Conservation (phyloP, 2,329 filamentous ascomycete species). For the Fusarium chuoi region DNA sequence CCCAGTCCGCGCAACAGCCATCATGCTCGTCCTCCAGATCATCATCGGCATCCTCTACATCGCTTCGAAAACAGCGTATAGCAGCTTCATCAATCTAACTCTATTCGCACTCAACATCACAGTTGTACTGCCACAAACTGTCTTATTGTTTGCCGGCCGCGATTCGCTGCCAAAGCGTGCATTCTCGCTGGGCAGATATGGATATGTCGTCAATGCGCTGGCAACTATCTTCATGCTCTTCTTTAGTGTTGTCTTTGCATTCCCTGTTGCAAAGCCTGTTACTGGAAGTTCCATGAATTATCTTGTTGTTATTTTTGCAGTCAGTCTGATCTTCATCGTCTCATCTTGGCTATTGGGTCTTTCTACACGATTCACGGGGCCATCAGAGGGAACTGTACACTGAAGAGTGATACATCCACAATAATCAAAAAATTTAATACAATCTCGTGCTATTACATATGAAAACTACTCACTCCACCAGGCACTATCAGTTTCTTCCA, state of each 20-base stretch:
- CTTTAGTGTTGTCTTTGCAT: background rate
- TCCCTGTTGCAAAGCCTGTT: background rate
- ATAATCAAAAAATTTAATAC: rapidly evolving
- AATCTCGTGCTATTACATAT: background rate
- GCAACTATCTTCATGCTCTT: background rate
- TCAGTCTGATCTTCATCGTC: background rate
- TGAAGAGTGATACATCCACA: background rate
- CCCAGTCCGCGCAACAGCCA: background rate
- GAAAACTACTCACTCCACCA: background rate
- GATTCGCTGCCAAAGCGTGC: background rate
- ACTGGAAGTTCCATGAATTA: background rate
- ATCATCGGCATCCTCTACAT: background rate
- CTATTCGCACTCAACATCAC: background rate
- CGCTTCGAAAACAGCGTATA: background rate
- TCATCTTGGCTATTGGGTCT: background rate
- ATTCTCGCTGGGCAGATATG: background rate
- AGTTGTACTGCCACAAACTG: background rate
- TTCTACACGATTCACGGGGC: background rate
- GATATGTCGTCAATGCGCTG: background rate
- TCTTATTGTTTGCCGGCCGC: background rate
- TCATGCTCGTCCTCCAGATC: background rate
- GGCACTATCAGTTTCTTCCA: background rate
- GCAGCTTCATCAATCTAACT: background rate
- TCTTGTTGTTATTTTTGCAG: background rate
- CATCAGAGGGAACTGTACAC: background rate